Base-by-base conservation (phyloP, 345 rosid genomes). In the Erodium maritimum region DNA sequence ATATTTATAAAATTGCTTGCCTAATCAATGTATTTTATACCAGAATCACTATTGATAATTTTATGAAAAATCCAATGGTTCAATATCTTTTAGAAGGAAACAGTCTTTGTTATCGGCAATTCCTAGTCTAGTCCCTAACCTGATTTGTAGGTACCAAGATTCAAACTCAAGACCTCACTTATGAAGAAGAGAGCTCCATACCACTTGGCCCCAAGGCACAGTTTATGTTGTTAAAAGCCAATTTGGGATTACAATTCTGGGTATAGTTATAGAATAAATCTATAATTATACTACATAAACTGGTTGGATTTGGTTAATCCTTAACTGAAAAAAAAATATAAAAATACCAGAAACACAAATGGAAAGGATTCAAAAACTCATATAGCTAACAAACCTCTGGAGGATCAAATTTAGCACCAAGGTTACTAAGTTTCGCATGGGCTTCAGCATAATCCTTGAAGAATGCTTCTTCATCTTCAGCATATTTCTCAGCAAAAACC, bases 401-500 rank as follows among this genome's bases (percentile, higher is more conserved):
- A 75, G 98, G 95, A 66, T 88, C 88, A 74, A 91, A 91, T 69
- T 91, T 91, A 16, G 96, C 85, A 10, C 98, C 96, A 37, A 81
- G 82, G 75, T 81, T 86, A 82, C 98, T 91, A 69, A 91, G 98
- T 68, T 84, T 84, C 58, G 88, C 90, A 74, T 91, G 96, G 62
- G 98, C 96, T 81, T 88, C 93, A 57, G 98, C 96, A 70, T 88
- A 91, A 66, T 91, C 96, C 78, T 76, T 79, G 72, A 86, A 88
- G 68, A 91, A 91, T 57, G 84, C 78, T 21, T 80, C 96, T 34
- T 84, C 80, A 73, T 91, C 96, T 73, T 72, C 84, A 59, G 90
- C 93, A 69, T 88, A 91, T 65, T 82, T 91, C 76, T 86, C 96
- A 51, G 96, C 95, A 77, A 81, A 88, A 19, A 74, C 88, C 98